phyloP scores from a whole-genome alignment of 164 flowering plant species.

The Chimonanthus salicifolius region DNA sequence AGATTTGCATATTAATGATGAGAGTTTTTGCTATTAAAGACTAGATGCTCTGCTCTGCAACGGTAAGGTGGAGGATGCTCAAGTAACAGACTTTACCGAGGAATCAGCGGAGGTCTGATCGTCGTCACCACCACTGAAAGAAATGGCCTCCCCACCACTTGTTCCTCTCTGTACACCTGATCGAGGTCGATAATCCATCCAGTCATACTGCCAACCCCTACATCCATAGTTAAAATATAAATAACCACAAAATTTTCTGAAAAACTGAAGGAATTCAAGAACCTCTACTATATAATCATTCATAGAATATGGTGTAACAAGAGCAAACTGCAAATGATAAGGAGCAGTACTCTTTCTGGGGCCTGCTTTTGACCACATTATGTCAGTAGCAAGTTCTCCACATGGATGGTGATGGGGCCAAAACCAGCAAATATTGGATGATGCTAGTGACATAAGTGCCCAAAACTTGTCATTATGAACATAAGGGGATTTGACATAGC shows the following conservation, averaged over 20 bases:
- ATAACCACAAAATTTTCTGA: background rate
- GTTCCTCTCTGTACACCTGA: constrained; percentile 81
- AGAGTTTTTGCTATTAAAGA: background rate
- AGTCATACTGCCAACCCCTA: constrained; percentile 63
- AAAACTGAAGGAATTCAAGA: too few relatives aligned
- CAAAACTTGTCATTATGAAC: too few relatives aligned
- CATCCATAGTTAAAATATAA: constrained; percentile 4
- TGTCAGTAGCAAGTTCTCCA: background rate
- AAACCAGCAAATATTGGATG: too few relatives aligned
- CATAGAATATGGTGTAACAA: background rate
- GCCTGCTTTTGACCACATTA: background rate
- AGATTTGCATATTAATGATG: background rate
- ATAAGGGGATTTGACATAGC: too few relatives aligned
- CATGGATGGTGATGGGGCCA: background rate
- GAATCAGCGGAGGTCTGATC: constrained; percentile 75
- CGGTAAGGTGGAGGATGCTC: background rate
- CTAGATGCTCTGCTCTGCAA: background rate
- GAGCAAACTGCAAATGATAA: background rate
- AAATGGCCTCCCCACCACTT: constrained; percentile 74
- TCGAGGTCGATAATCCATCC: constrained; percentile 90
- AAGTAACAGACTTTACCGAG: constrained; percentile 29
- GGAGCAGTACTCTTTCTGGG: background rate
- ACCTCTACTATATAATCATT: background rate
- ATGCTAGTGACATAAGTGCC: too few relatives aligned
- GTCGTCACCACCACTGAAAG: constrained; percentile 46